These are phyloP conservation scores for Monosporascus ibericus DNA, from an alignment of 2,329 filamentous ascomycete genomes.

Conservation along the genomic window DNA sequence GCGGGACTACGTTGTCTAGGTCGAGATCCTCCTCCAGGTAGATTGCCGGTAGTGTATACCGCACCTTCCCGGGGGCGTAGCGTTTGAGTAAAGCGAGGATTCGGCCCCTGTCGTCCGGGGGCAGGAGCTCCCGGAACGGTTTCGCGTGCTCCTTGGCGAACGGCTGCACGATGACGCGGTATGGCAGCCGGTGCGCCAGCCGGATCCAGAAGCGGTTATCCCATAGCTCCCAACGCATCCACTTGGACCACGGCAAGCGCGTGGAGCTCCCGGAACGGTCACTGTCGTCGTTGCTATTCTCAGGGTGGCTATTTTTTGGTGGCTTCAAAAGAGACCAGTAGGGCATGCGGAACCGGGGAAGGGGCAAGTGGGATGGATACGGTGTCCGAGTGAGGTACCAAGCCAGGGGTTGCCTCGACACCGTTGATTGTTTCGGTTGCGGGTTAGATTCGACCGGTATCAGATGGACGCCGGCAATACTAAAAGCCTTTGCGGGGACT, in stretches of 20 bases:
- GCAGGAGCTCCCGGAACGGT: slow-evolving; percentile 40
- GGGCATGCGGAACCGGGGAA: slow-evolving; percentile 17
- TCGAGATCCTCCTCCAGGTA: slow-evolving; percentile 37
- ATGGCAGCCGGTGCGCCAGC: slow-evolving; percentile 36
- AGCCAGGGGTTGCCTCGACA: slow-evolving; percentile 10
- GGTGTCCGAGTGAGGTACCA: slow-evolving; percentile 44
- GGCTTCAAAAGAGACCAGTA: slow-evolving; percentile 9
- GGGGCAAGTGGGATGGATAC: slow-evolving; percentile 33
- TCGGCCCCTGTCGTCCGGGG: slow-evolving; percentile 21
- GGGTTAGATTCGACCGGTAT: slow-evolving; percentile 27
- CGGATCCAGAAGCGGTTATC: slow-evolving; percentile 60
- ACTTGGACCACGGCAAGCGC: slow-evolving; percentile 21
- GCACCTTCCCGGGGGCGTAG: slow-evolving; percentile 48
- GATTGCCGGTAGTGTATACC: slow-evolving; percentile 50
- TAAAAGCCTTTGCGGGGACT: slow-evolving; percentile 38
- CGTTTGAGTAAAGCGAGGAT: slow-evolving; percentile 39
- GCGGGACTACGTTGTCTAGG: slow-evolving; percentile 7
- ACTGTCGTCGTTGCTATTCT: neutral
- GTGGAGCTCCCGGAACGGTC: neutral
- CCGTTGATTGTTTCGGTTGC: neutral
- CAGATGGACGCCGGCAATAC: slow-evolving; percentile 42
- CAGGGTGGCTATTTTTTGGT: too few relatives aligned
- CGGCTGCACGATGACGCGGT: slow-evolving; percentile 38
- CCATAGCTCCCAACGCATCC: slow-evolving; percentile 37
- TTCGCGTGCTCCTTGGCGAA: slow-evolving; percentile 39